Evolutionary conservation across 1,284 basidiomycete species (phyloP), one percentile per base, ranked within the genome.

Genomic region (Moesziomyces antarcticus): DNA sequence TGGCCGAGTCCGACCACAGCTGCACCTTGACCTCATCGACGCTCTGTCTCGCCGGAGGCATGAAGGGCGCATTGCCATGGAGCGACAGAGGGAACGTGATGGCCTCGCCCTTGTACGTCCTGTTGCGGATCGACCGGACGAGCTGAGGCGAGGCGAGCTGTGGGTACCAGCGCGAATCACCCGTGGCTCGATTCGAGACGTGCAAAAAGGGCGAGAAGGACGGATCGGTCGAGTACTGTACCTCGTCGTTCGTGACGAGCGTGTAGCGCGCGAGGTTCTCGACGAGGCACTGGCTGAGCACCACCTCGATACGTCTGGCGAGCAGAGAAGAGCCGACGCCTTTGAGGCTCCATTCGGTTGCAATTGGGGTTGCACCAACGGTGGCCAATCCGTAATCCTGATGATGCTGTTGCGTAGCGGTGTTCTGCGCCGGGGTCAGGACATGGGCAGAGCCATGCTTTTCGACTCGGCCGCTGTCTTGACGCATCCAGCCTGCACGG

Each of bases 1-100:
- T 20, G 20, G 49, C 64, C 44, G 71, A 50, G 43, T 80, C 75
- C n/a, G 70, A 56, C 73, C 75, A 81, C 7, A 82, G 54, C 66
- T 75, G 67, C n/a, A 83, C 45, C 58, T 41, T 35, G 14, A 57
- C 24, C 27, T 60, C 50, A 50, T 69, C 61, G 35, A 73, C 33
- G 44, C 70, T 73, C 9, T 47, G 37, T 13, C 53, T 46, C 7
- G 72, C 50, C 10, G 69, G 71, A 13, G 78, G 77, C 58, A 83
- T 74, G 66, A 77, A 83, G 7, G 81, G 81, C 7, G 81, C 78
- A 5, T 58, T 65, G 16, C 73, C 78, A 45, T 82, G 79, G 25
- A 83, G 69, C 41, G 77, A 64, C 2, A 82, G 52, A 4, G 61
- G 60, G 2, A 74, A 49, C 14, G 50, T 49, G 49, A 73, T 67